Evolutionary conservation across 108 stramenopile species (phyloP), one percentile per base, ranked within the genome.

Genomic region (Cyclotella baltica): DNA sequence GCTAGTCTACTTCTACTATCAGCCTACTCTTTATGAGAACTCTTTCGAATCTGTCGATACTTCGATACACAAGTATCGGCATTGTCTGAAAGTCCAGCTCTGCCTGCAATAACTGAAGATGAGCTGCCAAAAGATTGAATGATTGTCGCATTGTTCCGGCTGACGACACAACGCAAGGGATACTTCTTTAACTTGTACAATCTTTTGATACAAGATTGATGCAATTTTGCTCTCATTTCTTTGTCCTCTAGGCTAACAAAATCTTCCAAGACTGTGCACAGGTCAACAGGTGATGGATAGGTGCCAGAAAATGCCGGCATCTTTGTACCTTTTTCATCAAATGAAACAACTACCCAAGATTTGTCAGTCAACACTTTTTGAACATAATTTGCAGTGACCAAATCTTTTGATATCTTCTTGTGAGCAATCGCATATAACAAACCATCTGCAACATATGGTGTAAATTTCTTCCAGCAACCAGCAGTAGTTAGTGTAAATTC

Each of bases 281-380:
- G 20, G 33, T 70, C 70, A 30, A 70, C 70, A 35, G 70, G 70
- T 35, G 70, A 70, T 29, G 70, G 70, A 70, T 70, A 56, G 13
- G 51, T 3, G 10, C 70, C 55, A 1, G 51, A 5, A 43, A 48
- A 47, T 25, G 4, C 16, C 4, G 65, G 40, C 23, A 67, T 16
- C 5, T 1, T 18, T 31, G 10, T 35, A 5, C 30, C 52, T 1
- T 37, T 55, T n/a, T 55, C 53, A 25, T 70, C 70, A 29, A 55
- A 29, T 9, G 55, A 53, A 22, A 55, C 70, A 36, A 38, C 20
- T 35, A 57, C 52, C 70, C 70, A 70, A 25, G 70, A 70, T 10
- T 70, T 31, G 70, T 55, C 70, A 28, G 53, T 31, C 19, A 70
- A 25, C 19, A 70, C 13, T 35, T 30, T 55, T 33, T 70, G 27